Evolutionary conservation across 2,329 filamentous ascomycete genomes (phyloP).

Genomic region (Penicillium sp.): DNA sequence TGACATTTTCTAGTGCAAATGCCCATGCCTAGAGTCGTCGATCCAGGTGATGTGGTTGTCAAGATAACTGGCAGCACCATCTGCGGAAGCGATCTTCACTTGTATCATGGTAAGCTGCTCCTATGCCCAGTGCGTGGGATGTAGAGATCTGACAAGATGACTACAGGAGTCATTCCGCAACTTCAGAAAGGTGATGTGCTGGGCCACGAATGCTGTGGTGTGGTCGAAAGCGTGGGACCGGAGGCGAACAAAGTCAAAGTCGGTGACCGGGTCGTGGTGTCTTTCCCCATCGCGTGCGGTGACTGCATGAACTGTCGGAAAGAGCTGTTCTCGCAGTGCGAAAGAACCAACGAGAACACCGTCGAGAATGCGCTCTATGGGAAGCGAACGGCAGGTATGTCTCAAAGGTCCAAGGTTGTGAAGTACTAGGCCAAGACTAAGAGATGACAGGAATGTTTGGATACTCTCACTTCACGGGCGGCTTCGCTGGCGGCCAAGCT

Average conservation of each 20-base stretch:
- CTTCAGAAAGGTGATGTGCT: slow-evolving; percentile 65
- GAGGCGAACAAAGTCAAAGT: slow-evolving; percentile 54
- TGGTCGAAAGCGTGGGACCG: slow-evolving; percentile 56
- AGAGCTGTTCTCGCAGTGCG: slow-evolving; percentile 76
- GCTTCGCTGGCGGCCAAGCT: slow-evolving; percentile 82
- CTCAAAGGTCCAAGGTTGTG: background rate
- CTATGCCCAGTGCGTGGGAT: no score
- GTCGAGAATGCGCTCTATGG: slow-evolving; percentile 75
- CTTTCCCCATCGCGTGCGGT: slow-evolving; percentile 74
- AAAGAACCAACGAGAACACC: slow-evolving; percentile 73
- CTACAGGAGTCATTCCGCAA: slow-evolving; percentile 52
- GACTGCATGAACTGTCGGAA: slow-evolving; percentile 74
- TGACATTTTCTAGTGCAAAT: slow-evolving; percentile 52
- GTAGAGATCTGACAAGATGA: background rate
- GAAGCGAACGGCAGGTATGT: slow-evolving; percentile 65
- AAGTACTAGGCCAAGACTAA: background rate
- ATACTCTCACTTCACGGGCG: slow-evolving; percentile 74
- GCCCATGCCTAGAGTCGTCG: slow-evolving; percentile 69
- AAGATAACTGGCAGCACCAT: slow-evolving; percentile 69
- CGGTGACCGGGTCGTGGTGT: slow-evolving; percentile 73
- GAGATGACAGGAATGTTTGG: slow-evolving; percentile 58
- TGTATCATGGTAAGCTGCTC: slow-evolving; percentile 37
- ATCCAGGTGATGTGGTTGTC: slow-evolving; percentile 73
- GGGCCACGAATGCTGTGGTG: slow-evolving; percentile 57
- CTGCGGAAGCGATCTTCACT: slow-evolving; percentile 60